A percentile compares a stretch with the other conserved stretches of the same genome.
Evolutionary conservation across 2,329 filamentous ascomycete genomes (phyloP).

Genomic region (Diaporthe longicolla): DNA sequence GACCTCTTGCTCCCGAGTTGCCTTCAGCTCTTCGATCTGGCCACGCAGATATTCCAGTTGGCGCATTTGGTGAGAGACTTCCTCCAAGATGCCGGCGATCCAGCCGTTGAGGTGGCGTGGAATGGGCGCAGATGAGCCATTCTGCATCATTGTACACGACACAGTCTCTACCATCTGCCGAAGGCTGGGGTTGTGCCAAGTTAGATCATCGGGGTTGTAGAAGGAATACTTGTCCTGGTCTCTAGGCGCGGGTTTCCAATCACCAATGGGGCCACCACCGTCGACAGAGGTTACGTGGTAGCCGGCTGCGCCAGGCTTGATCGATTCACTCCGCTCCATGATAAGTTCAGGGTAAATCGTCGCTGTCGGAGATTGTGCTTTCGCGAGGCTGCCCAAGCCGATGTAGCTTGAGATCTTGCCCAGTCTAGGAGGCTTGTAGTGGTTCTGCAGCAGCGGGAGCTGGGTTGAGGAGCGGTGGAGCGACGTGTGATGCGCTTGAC

Average conservation of each 20-base stretch:
- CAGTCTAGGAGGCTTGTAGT: slow-evolving; percentile 34
- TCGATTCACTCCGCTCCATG: slow-evolving; percentile 33
- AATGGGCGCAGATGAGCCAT: slow-evolving; percentile 40
- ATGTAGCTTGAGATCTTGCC: slow-evolving; percentile 41
- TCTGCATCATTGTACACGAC: slow-evolving; percentile 37
- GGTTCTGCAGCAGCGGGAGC: slow-evolving; percentile 17
- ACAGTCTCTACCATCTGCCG: slow-evolving; percentile 43
- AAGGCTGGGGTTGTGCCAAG: slow-evolving; percentile 41
- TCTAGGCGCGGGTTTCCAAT: neutral
- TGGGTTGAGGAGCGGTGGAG: slow-evolving; percentile 35
- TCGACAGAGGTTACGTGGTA: slow-evolving; percentile 17
- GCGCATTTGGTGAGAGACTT: slow-evolving; percentile 32
- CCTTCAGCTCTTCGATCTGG: slow-evolving; percentile 10
- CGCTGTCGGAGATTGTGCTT: slow-evolving; percentile 13
- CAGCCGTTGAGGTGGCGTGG: slow-evolving; percentile 42
- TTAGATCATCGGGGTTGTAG: slow-evolving; percentile 17
- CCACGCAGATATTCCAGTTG: slow-evolving; percentile 3
- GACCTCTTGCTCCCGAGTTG: slow-evolving; percentile 34
- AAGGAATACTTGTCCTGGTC: neutral
- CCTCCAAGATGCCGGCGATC: slow-evolving; percentile 40
- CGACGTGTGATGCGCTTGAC: neutral
- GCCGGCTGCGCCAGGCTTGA: slow-evolving; percentile 2
- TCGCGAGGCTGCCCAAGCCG: slow-evolving; percentile 33
- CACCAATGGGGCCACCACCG: slow-evolving; percentile 18
- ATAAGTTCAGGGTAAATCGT: slow-evolving; percentile 28